These are phyloP conservation scores for Populus pruinosa DNA, from an alignment of 345 rosid genomes.

Conservation along the genomic window DNA sequence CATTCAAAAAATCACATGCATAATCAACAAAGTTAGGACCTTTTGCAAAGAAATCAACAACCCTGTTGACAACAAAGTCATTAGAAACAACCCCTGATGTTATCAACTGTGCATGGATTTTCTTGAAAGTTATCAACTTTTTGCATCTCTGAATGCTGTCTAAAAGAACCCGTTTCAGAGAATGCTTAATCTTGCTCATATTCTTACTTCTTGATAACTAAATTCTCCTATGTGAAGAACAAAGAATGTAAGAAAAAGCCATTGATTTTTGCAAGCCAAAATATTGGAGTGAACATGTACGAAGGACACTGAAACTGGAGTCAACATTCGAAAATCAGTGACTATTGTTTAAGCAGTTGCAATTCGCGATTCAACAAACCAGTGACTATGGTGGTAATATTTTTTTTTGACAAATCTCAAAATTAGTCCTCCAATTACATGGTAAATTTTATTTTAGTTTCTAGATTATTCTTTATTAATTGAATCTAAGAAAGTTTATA, in stretches of 20 bases:
- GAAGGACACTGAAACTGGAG: background rate
- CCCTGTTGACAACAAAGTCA: conserved; percentile 19
- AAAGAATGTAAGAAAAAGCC: background rate
- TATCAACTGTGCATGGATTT: conserved; percentile 25
- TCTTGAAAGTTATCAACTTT: conserved; percentile 31
- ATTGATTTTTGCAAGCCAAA: background rate
- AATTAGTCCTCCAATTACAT: background rate
- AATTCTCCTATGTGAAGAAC: background rate
- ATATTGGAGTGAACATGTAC: background rate
- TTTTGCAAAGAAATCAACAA: conserved; percentile 21
- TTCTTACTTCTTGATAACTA: background rate
- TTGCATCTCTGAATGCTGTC: conserved; percentile 26
- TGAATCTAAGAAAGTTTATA: background rate
- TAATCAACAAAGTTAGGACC: conserved; percentile 9
- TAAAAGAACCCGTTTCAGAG: conserved; percentile 13
- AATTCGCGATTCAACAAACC: too few species aligned
- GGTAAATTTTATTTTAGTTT: background rate
- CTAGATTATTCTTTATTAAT: background rate
- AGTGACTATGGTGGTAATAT: background rate
- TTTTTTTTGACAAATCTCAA: background rate
- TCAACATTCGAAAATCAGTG: background rate
- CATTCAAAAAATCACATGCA: conserved; percentile 13
- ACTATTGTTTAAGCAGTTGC: background rate
- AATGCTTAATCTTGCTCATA: background rate
- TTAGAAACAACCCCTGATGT: conserved; percentile 23